Conservation (phyloP, 352 stramenopile species). For the Phytophthora fragariaefolia region DNA sequence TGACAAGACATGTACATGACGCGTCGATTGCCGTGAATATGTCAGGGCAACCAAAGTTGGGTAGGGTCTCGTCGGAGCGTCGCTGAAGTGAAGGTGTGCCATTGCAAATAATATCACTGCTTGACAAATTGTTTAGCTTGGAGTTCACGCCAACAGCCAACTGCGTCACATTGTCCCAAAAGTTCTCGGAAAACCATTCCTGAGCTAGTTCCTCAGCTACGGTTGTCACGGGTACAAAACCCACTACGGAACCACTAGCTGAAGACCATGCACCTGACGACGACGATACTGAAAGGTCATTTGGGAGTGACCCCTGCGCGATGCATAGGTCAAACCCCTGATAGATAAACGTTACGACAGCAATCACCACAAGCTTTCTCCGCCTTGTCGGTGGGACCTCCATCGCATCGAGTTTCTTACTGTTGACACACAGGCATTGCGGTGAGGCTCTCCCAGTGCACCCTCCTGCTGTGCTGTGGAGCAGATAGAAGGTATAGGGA, state of each 20-base stretch:
- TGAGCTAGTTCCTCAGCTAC: slow-evolving; percentile 35
- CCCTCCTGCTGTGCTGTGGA: neutral
- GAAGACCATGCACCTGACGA: slow-evolving; percentile 17
- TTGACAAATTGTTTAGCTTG: slow-evolving; percentile 28
- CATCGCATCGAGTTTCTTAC: slow-evolving; percentile 34
- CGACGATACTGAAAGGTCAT: neutral
- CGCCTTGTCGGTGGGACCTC: slow-evolving; percentile 20
- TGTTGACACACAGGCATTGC: slow-evolving; percentile 7
- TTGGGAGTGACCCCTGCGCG: slow-evolving; percentile 15
- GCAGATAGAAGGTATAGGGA: slow-evolving; percentile 28
- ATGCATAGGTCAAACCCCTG: slow-evolving; percentile 6
- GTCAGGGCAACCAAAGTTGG: slow-evolving; percentile 41
- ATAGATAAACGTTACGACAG: slow-evolving; percentile 29
- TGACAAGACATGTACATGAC: slow-evolving; percentile 36
- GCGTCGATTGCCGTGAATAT: slow-evolving; percentile 42
- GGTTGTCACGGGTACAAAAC: slow-evolving; percentile 23
- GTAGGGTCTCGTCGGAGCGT: slow-evolving; percentile 8
- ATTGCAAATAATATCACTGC: slow-evolving; percentile 37
- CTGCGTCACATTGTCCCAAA: slow-evolving; percentile 40
- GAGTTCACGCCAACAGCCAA: slow-evolving; percentile 39
- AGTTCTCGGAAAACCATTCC: slow-evolving; percentile 40
- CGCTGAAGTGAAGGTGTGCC: slow-evolving; percentile 39
- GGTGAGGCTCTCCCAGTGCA: slow-evolving; percentile 23
- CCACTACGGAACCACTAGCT: slow-evolving; percentile 22
- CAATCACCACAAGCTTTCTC: slow-evolving; percentile 12